phyloP scores from a whole-genome alignment of 768 basidiomycete species.

The Pleurotus sapidus region DNA sequence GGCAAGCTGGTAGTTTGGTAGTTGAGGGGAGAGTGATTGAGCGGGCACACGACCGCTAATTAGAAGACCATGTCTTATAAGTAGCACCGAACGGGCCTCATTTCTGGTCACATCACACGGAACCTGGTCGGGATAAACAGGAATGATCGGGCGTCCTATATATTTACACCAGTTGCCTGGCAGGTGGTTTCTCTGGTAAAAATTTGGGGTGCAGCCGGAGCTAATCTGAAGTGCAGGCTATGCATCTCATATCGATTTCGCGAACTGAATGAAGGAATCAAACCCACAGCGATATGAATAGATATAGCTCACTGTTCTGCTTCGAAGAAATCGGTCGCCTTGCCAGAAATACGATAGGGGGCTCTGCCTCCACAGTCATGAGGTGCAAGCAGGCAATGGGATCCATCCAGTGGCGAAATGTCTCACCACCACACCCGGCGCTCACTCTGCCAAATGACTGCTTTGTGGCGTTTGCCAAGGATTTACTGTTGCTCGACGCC shows the following conservation, averaged over 20 bases:
- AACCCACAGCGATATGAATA: neutral
- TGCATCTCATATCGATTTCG: conserved; percentile 1
- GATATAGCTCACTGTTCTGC: neutral
- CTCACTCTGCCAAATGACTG: neutral
- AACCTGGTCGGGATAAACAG: conserved; percentile 9
- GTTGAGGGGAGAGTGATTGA: neutral
- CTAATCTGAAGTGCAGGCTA: conserved; percentile 5
- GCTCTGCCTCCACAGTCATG: neutral
- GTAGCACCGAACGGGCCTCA: conserved; percentile 4
- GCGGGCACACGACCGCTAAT: conserved; percentile 5
- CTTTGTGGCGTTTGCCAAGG: neutral
- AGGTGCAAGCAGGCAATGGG: neutral
- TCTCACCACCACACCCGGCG: too few relatives aligned
- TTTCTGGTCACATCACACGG: conserved; percentile 8
- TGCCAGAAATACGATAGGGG: neutral
- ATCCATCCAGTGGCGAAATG: too few relatives aligned
- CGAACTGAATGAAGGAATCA: neutral
- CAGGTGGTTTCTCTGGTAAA: conserved; percentile 5
- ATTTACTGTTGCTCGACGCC: neutral
- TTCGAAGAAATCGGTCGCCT: neutral
- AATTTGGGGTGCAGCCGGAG: conserved; percentile 6
- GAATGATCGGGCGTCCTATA: conserved; percentile 7
- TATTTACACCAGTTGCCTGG: conserved; percentile 5
- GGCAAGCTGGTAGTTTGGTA: conserved; percentile 12
- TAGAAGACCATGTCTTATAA: neutral